Evolutionary conservation across 441 rosid species (phyloP).

Genomic region (Breynia disticha): DNA sequence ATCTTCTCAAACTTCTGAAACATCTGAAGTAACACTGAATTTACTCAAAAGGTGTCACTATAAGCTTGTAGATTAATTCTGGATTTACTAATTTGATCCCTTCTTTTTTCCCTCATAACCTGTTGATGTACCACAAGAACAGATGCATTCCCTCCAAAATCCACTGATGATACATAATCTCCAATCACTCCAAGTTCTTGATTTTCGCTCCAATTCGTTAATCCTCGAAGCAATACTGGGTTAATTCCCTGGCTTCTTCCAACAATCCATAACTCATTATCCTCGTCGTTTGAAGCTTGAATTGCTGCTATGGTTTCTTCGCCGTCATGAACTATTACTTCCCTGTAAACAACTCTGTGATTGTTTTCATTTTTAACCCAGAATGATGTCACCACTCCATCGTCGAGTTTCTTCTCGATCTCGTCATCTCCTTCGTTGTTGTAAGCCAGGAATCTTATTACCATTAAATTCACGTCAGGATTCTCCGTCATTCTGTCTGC

Average conservation of each 20-base stretch:
- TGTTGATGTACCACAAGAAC: slow-evolving; percentile 74
- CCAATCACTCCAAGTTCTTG: slow-evolving; percentile 56
- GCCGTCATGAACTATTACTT: slow-evolving; percentile 56
- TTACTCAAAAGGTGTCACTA: too few relatives aligned
- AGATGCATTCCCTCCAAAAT: slow-evolving; percentile 40
- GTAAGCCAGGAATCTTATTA: slow-evolving; percentile 41
- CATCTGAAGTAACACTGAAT: too few relatives aligned
- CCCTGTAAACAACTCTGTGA: slow-evolving; percentile 43
- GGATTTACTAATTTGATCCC: too few relatives aligned
- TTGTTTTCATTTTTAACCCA: slow-evolving; percentile 64
- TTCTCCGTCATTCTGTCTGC: slow-evolving; percentile 48
- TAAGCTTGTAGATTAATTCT: too few relatives aligned
- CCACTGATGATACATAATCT: slow-evolving; percentile 44
- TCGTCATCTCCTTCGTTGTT: slow-evolving; percentile 49
- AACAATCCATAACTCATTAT: slow-evolving; percentile 58
- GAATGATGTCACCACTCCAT: slow-evolving; percentile 66
- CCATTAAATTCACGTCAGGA: slow-evolving; percentile 29
- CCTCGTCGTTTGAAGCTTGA: slow-evolving; percentile 30
- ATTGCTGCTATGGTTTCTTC: slow-evolving; percentile 56
- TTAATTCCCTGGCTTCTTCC: slow-evolving; percentile 67
- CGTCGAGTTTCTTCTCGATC: slow-evolving; percentile 66
- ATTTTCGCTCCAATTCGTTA: slow-evolving; percentile 49
- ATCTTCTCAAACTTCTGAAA: too few relatives aligned
- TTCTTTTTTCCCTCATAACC: slow-evolving; percentile 28
- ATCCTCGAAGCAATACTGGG: slow-evolving; percentile 47